Percentiles rank a stretch among this genome's conserved stretches.
Conservation (phyloP, 192 early-diverging fungal species). For the Lunasporangiospora selenospora region DNA sequence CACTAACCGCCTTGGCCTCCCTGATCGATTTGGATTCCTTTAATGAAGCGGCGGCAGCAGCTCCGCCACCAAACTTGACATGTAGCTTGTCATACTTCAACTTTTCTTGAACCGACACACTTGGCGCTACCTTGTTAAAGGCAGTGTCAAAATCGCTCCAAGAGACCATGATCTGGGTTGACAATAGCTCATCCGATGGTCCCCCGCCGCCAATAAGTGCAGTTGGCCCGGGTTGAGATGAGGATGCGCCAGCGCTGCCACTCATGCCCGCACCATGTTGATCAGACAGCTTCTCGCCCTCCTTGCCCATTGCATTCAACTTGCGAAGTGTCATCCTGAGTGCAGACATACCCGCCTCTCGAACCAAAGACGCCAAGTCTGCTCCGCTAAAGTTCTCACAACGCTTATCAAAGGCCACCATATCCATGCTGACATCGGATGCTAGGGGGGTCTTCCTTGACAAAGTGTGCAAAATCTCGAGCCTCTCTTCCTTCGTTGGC, state of each 20-base stretch:
- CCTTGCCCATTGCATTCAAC: constrained; percentile 48
- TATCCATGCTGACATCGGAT: constrained; percentile 60
- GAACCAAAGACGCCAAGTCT: constrained; percentile 77
- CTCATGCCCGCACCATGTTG: constrained; percentile 8
- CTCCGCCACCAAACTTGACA: constrained; percentile 52
- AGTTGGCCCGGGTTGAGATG: too few relatives aligned
- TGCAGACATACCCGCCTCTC: constrained; percentile 85
- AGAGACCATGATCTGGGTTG: constrained; percentile 58
- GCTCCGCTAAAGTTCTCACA: constrained; percentile 82
- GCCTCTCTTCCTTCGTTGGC: constrained; percentile 79
- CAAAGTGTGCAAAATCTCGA: constrained; percentile 85
- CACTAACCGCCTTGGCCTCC: too few relatives aligned
- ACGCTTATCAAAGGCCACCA: constrained; percentile 65
- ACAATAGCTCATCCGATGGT: constrained; percentile 20
- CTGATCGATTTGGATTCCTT: constrained; percentile 17
- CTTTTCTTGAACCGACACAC: constrained; percentile 71
- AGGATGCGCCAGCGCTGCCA: too few relatives aligned
- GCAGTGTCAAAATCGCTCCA: constrained; percentile 80
- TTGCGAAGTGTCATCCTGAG: constrained; percentile 64
- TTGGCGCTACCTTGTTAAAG: constrained; percentile 79
- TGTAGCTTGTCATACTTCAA: constrained; percentile 52
- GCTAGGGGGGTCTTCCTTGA: constrained; percentile 79
- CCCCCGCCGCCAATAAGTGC: constrained; percentile 14
- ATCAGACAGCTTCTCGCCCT: constrained; percentile 35
- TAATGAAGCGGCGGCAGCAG: background rate